Evolutionary conservation across 345 rosid species (phyloP), one percentile per base, ranked within the genome.

Genomic region (Acer negundo): DNA sequence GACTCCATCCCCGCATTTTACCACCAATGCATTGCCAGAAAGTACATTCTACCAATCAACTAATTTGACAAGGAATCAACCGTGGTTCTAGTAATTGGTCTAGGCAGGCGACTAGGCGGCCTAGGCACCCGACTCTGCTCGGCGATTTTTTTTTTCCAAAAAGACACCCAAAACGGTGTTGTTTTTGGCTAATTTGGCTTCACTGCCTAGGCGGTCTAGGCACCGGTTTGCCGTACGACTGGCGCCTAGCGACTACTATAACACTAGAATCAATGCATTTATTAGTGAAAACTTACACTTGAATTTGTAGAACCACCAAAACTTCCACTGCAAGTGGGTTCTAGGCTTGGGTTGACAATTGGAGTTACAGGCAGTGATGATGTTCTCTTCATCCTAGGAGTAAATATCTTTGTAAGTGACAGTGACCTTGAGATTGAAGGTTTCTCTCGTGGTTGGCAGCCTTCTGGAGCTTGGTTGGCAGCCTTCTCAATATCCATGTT

Each of bases 321-420:
- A 85, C 79, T 81, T 79, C 86, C 97, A 56, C 81, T 84, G 1
- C 81, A 75, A 70, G 79, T 51, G 38, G 92, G 82, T 71, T 89
- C 96, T 2, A 85, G 78, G 76, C 80, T 88, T 38, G 87, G 83
- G 65, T 76, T 80, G 44, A 67, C 73, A 67, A 86, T 62, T 10
- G 88, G 79, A 78, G 92, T 86, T 66, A 88, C 89, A 59, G 99
- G 99, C 10, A 95, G 84, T 4, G 99, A 95, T 7, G 97, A 92
- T 40, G 97, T 86, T 84, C 97, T 85, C 72, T 86, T 90, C 65
- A 93, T 92, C 84, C 90, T 75, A 26, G 99, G 98, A 62, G 93
- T 87, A 85, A 95, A 95, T 22, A 93, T 79, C 89, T 92, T 93
- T 12, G 97, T 73, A 56, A 95, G 88, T 40, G 98, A 95, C 70